Conservation (phyloP, 352 stramenopile genomes). For the Phytopythium aichiense region DNA sequence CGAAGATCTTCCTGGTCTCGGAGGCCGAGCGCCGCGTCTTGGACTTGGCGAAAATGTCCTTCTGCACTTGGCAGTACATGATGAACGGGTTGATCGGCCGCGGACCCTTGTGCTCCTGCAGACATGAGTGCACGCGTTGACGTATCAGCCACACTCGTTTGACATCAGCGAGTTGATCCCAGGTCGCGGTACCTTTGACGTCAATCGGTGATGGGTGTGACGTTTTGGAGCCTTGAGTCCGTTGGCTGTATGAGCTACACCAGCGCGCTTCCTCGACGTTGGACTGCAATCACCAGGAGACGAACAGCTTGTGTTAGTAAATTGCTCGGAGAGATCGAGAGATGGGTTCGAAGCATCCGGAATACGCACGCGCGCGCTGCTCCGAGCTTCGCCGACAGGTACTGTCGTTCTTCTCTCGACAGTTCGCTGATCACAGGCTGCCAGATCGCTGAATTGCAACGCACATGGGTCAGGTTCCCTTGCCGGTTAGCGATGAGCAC, state of each 20-base stretch:
- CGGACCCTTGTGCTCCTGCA: slow-evolving; percentile 47
- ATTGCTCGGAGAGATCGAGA: background rate
- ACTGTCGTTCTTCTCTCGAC: slow-evolving; percentile 59
- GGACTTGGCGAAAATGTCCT: slow-evolving; percentile 50
- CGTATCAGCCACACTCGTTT: background rate
- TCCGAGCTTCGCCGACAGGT: slow-evolving; percentile 48
- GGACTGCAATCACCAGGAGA: slow-evolving; percentile 21
- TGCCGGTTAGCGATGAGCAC: background rate
- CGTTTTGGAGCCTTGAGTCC: slow-evolving; percentile 20
- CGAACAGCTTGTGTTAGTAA: slow-evolving; percentile 1
- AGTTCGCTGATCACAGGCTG: slow-evolving; percentile 69
- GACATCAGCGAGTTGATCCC: background rate
- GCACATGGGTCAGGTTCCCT: background rate
- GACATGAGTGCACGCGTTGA: background rate
- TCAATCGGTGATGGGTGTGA: slow-evolving; percentile 13
- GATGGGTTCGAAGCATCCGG: background rate
- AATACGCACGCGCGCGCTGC: slow-evolving; percentile 31
- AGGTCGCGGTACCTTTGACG: slow-evolving; percentile 18
- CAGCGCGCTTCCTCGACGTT: slow-evolving; percentile 38
- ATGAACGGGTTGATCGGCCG: slow-evolving; percentile 81
- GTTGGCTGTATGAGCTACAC: slow-evolving; percentile 14
- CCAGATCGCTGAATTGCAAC: slow-evolving; percentile 41
- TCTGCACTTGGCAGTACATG: slow-evolving; percentile 79
- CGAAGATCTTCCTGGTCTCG: slow-evolving; percentile 75
- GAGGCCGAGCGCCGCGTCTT: slow-evolving; percentile 53